Percentiles rank a stretch among this genome's conserved stretches.
phyloP scores from a whole-genome alignment of 2,329 filamentous ascomycete genomes.

The Didymellaceae sp. region DNA sequence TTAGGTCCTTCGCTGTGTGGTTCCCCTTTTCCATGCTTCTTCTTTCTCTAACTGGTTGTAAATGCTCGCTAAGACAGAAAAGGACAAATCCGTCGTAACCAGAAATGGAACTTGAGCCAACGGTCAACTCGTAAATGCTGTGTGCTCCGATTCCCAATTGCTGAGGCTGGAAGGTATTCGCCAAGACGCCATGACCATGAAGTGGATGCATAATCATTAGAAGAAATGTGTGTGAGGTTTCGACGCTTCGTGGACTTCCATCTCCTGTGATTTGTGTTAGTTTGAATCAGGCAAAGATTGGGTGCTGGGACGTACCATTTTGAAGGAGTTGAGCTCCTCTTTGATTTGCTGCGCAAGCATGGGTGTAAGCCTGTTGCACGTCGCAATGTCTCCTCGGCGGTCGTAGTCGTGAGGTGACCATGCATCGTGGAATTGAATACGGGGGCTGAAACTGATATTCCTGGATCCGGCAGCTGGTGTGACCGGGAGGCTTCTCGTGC shows the following conservation, averaged over 20 bases:
- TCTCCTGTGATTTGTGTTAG: conserved; percentile 74
- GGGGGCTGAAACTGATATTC: conserved; percentile 80
- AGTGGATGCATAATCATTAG: conserved; percentile 64
- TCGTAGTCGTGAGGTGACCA: conserved; percentile 97
- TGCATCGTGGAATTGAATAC: conserved; percentile 93
- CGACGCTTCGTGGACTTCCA: conserved; percentile 98
- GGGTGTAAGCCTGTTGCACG: conserved; percentile 95
- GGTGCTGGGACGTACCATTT: conserved; percentile 76
- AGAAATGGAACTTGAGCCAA: conserved; percentile 49
- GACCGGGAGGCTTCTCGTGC: conserved; percentile 79
- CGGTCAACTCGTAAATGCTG: conserved; percentile 50
- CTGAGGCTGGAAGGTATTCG: conserved; percentile 45
- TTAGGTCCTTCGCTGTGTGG: conserved; percentile 28
- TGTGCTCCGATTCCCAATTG: conserved; percentile 45
- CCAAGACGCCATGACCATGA: conserved; percentile 52
- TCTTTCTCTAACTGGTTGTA: conserved; percentile 45
- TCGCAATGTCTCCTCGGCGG: conserved; percentile 92
- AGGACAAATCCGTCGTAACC: conserved; percentile 50
- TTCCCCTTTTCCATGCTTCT: conserved; percentile 32
- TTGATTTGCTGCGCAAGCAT: conserved; percentile 99
- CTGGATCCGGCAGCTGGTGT: conserved; percentile 73
- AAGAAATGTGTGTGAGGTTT: conserved; percentile 99
- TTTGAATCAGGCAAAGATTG: neutral
- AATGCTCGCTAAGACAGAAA: conserved; percentile 52
- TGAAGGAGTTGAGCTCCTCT: conserved; percentile 98